Evolutionary conservation across 2,329 filamentous ascomycete genomes (phyloP).

Genomic region (Talaromyces sp.): DNA sequence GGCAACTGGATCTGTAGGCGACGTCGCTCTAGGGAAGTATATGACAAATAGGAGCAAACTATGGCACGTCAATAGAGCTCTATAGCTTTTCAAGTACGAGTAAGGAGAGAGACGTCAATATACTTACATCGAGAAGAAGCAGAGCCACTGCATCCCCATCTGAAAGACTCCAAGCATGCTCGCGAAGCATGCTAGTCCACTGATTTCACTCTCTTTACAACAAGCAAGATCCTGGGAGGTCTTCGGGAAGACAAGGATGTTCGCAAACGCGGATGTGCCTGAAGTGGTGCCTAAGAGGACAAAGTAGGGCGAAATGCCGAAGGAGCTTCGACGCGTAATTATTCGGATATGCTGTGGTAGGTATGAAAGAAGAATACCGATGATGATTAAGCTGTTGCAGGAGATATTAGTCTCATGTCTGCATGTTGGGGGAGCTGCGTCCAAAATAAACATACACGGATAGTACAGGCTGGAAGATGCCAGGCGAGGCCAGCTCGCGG

Average conservation of each 20-base stretch:
- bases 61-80: slow-evolving; percentile 3
- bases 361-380: slow-evolving; percentile 91
- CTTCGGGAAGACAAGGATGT: slow-evolving; percentile 84
- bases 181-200: slow-evolving; percentile 78
- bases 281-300: slow-evolving; percentile 91
- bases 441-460: slow-evolving; percentile 19
- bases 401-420: neutral
- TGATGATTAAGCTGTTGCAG: slow-evolving; percentile 66
- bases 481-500: slow-evolving; percentile 54
- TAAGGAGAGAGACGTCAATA: neutral
- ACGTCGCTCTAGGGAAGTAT: slow-evolving; percentile 75
- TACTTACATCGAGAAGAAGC: slow-evolving; percentile 85
- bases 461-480: slow-evolving; percentile 39
- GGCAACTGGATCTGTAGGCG: slow-evolving; percentile 50
- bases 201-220: slow-evolving; percentile 70
- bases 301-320: slow-evolving; percentile 94
- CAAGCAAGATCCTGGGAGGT: slow-evolving; percentile 83
- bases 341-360: slow-evolving; percentile 94
- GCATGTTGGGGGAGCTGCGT: neutral
- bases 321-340: slow-evolving; percentile 79
- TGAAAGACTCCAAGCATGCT: slow-evolving; percentile 87
- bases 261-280: slow-evolving; percentile 84
- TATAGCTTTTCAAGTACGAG: neutral
- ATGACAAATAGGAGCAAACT: slow-evolving; percentile 92
- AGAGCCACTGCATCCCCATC: slow-evolving; percentile 87